These are phyloP conservation scores for Raffaelea deltoideospora DNA, from an alignment of 2,329 filamentous ascomycete genomes.

Conservation along the genomic window DNA sequence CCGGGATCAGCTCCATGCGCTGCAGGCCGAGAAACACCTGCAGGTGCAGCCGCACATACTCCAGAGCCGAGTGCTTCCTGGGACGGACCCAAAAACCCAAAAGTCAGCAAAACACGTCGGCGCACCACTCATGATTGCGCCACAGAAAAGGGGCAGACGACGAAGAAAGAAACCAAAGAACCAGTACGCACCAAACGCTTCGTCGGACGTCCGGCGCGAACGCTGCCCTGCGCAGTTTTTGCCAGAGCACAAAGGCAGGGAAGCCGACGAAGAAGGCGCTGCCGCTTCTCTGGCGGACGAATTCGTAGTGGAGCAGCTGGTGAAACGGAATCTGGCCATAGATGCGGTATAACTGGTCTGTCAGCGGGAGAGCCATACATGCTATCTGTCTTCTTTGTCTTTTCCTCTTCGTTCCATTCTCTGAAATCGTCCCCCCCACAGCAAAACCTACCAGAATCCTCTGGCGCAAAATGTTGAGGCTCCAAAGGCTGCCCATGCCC, in stretches of 20 bases:
- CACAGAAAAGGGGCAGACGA: not conserved
- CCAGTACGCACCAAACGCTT: constrained; percentile 12
- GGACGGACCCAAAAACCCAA: too few relatives aligned
- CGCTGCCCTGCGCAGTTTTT: constrained; percentile 16
- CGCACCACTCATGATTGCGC: too few relatives aligned
- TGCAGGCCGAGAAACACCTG: constrained; percentile 38
- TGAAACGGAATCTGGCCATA: constrained; percentile 34
- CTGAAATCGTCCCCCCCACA: too few relatives aligned
- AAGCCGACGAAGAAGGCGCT: constrained; percentile 22
- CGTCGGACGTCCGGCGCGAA: constrained; percentile 9
- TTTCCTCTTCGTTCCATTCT: too few relatives aligned
- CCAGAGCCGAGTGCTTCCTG: constrained; percentile 8
- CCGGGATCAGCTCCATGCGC: constrained; percentile 30
- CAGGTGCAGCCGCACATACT: constrained; percentile 31
- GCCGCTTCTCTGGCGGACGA: constrained; percentile 16
- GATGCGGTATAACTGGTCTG: constrained; percentile 32
- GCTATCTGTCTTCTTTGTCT: too few relatives aligned
- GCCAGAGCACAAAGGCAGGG: constrained; percentile 21
- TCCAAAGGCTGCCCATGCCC: constrained; percentile 32
- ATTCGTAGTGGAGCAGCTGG: constrained; percentile 22
- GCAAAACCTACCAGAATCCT: constrained; percentile 34
- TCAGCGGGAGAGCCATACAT: not conserved
- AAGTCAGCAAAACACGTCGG: not conserved
- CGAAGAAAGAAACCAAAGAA: not conserved
- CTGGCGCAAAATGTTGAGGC: constrained; percentile 35